Conservation (phyloP, 2,329 filamentous ascomycete species). For the Calonectria montana region DNA sequence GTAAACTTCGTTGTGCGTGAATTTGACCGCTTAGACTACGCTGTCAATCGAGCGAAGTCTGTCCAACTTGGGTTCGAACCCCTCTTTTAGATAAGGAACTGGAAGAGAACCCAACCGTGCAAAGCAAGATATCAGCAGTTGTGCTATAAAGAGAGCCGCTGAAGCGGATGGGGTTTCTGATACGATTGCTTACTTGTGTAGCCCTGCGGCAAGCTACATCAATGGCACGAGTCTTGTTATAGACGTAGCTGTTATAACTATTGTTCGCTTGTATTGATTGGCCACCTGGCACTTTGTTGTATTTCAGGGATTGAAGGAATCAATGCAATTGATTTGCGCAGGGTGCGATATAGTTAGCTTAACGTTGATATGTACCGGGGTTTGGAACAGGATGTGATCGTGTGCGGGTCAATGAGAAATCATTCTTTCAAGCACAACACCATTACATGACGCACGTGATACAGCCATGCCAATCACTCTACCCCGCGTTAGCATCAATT, state of each 20-base stretch:
- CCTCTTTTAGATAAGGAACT: neutral
- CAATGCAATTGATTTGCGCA: too few relatives aligned
- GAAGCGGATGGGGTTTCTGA: constrained; percentile 5
- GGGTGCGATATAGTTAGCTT: too few relatives aligned
- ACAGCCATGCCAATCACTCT: neutral
- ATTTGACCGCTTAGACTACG: neutral
- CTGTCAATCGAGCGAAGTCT: neutral
- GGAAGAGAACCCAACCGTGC: neutral
- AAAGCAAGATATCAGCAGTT: neutral
- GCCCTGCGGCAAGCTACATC: constrained; percentile 5
- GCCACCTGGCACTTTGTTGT: too few relatives aligned
- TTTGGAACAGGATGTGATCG: too few relatives aligned
- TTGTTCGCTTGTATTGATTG: neutral
- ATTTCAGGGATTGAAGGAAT: neutral
- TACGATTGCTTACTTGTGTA: constrained; percentile 4
- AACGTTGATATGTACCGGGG: too few relatives aligned
- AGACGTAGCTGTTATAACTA: neutral
- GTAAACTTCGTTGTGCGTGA: neutral
- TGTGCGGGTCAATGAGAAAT: too few relatives aligned
- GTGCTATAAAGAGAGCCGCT: neutral
- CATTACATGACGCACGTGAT: neutral
- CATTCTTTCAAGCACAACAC: neutral
- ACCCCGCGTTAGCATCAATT: neutral
- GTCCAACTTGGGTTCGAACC: neutral
- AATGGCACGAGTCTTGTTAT: neutral